These are phyloP conservation scores for Rhodotorula sp. DNA, from an alignment of 1,284 basidiomycete species.

Conservation along the genomic window DNA sequence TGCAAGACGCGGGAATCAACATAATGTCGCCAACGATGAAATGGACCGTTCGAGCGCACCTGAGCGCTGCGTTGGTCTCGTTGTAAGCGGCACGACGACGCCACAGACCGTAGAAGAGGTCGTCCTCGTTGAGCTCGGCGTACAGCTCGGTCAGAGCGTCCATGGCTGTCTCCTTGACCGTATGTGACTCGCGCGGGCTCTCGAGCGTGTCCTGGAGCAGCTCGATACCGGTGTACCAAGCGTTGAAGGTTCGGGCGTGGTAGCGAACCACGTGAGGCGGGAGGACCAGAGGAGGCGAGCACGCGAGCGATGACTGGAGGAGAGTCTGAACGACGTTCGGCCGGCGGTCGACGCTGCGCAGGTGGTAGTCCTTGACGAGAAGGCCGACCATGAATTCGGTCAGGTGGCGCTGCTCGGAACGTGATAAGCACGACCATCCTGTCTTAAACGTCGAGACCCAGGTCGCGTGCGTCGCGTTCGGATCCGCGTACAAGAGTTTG, in stretches of 20 bases:
- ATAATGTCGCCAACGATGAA: not conserved
- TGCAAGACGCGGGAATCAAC: not conserved
- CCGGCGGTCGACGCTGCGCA: conserved; percentile 81
- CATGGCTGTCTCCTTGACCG: conserved; percentile 76
- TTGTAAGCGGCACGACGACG: conserved; percentile 79
- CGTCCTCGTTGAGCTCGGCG: conserved; percentile 92
- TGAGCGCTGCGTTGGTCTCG: conserved; percentile 86
- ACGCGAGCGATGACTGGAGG: conserved; percentile 77
- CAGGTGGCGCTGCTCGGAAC: conserved; percentile 83
- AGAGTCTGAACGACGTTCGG: conserved; percentile 94
- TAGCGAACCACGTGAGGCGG: conserved; percentile 96
- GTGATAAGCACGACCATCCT: conserved; percentile 80
- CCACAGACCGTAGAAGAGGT: conserved; percentile 97
- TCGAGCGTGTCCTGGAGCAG: conserved; percentile 78
- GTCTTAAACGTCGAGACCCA: conserved; percentile 91
- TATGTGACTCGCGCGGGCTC: conserved; percentile 63
- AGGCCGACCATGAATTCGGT: conserved; percentile 87
- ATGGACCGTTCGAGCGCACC: conserved; percentile 7
- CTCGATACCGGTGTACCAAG: conserved; percentile 90
- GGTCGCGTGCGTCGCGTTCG: conserved; percentile 70
- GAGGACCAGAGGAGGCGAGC: conserved; percentile 78
- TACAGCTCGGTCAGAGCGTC: conserved; percentile 94
- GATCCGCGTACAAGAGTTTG: conserved; percentile 77
- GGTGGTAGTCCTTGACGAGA: conserved; percentile 89
- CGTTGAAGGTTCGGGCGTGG: conserved; percentile 91